Evolutionary conservation across 148 eudicot genomes (phyloP), one percentile per base, ranked within the genome.

Genomic region (Suaeda aralocaspica): DNA sequence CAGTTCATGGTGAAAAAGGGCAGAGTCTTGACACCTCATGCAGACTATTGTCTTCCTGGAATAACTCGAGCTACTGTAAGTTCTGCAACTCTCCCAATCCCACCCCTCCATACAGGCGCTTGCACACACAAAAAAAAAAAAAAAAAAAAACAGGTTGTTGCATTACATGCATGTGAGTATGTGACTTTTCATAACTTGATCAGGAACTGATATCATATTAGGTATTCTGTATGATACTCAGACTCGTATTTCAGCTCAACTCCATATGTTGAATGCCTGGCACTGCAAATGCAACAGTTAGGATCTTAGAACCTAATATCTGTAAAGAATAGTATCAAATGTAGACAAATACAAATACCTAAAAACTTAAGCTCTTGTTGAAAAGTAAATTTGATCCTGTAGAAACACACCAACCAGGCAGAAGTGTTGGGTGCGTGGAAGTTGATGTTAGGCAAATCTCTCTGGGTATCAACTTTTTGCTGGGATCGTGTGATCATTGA

Each of bases 21-120:
- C 64, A 79, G 78, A 68, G 91, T 94, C 68, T 48, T 80, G 57
- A 91, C 97, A 58, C 99, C 99, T 68, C 92, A 84, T 84, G 93
- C 96, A 76, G 99, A 94, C 80, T 91, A 91, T 66, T 94, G 99
- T 79, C 97, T 94, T 78, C 97, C 99, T 66, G 99, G 99, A 64
- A 83, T 94, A 75, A 94, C 99, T 73, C 89, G 99, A 56, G 87
- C 97, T 63, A 87, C 99, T 61, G 99, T 94, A 83, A 87, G 99
- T 76, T 56, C 56, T 24, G 64, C n/a, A 50, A 67, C 33, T 18
- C n/a, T n/a, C n/a, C 19, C 13, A 2, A 26, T 3, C n/a, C 22
- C 26, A 18, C 46, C 48, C 49, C 34, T 28, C 30, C 31, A n/a
- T n/a, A n/a, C n/a, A n/a, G n/a, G n/a, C n/a, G n/a, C n/a, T n/a